These are phyloP conservation scores for Nemania abortiva DNA, from an alignment of 2,329 filamentous ascomycete genomes.

Conservation along the genomic window DNA sequence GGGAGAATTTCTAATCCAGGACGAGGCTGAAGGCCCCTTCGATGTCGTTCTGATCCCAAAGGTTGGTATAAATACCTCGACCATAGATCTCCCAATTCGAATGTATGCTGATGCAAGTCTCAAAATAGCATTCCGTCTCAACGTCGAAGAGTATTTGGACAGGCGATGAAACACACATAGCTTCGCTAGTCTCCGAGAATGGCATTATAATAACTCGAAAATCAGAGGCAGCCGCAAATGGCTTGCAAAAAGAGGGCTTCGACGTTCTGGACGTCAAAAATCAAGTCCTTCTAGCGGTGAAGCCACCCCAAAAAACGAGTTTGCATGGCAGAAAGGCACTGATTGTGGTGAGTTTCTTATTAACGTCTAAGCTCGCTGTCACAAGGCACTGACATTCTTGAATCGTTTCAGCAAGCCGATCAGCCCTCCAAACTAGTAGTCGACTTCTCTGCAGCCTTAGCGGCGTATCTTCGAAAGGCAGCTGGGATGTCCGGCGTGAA, in stretches of 20 bases:
- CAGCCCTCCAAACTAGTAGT: no score
- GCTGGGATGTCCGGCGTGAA: not conserved
- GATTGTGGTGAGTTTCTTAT: not conserved
- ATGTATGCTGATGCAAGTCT: no score
- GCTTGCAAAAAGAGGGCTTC: not conserved
- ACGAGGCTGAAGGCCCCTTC: not conserved
- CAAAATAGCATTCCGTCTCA: no score
- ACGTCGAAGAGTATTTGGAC: no score
- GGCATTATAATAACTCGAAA: slow-evolving; percentile 2
- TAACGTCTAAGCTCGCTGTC: no score
- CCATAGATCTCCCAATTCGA: no score
- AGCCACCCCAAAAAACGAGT: not conserved
- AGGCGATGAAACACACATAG: not conserved
- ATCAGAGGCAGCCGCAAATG: not conserved
- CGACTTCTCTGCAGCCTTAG: not conserved
- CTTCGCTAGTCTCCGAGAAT: not conserved
- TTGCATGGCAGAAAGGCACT: not conserved
- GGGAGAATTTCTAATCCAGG: not conserved
- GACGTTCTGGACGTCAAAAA: not conserved
- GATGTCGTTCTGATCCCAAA: no score
- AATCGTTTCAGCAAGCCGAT: not conserved
- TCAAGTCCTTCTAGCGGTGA: not conserved
- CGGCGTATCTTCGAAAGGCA: not conserved
- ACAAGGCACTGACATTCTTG: no score
- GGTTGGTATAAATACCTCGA: no score